These are phyloP conservation scores for Eudorina sp. DNA, from an alignment of 139 green algal genomes.

Conservation along the genomic window DNA sequence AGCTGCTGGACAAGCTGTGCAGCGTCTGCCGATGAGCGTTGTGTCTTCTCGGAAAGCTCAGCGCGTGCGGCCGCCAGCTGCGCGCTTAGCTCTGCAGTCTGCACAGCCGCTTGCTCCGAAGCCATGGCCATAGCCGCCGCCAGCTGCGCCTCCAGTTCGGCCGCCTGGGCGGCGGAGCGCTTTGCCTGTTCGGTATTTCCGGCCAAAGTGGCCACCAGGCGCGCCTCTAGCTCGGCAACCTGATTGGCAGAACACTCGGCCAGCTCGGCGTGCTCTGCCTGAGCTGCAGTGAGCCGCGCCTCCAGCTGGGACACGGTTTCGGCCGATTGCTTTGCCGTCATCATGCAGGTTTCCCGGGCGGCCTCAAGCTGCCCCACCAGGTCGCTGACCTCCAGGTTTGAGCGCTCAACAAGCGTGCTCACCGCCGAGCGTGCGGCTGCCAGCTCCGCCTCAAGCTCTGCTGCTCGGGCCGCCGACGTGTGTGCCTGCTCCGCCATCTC, in stretches of 20 bases:
- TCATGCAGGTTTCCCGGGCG: background rate
- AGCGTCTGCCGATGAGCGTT: background rate
- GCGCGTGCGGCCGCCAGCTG: background rate
- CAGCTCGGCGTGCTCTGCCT: background rate
- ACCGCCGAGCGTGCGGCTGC: background rate
- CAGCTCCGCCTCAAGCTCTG: constrained; percentile 1
- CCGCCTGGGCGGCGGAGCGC: background rate
- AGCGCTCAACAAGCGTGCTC: background rate
- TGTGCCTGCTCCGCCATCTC: background rate
- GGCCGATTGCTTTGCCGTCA: background rate
- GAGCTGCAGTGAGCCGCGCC: background rate
- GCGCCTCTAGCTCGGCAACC: background rate
- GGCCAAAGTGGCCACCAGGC: background rate
- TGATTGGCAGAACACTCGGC: background rate
- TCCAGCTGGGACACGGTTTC: background rate
- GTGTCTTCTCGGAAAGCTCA: background rate
- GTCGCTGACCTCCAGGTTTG: background rate
- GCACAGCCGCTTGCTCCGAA: background rate
- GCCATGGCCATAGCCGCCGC: background rate
- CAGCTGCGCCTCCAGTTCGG: background rate
- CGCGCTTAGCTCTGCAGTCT: background rate
- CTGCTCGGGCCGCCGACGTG: background rate
- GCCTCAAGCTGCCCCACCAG: background rate
- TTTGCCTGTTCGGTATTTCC: background rate
- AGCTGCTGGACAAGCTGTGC: constrained; percentile 10